phyloP scores from a whole-genome alignment of 371 early-diverging fungal genomes.

The Mortierella sp. region DNA sequence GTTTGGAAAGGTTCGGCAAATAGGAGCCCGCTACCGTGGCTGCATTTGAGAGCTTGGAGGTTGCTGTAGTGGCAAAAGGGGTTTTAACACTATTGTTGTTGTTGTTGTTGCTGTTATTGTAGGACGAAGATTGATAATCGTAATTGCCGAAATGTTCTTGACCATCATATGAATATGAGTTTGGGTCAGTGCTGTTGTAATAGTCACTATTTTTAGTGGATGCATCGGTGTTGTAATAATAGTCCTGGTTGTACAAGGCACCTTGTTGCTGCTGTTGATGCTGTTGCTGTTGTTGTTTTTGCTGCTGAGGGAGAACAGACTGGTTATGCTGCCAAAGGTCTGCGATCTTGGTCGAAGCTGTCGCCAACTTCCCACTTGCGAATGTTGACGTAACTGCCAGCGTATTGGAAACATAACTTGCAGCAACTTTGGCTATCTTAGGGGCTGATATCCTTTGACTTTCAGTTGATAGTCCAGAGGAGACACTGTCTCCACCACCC shows the following conservation, averaged over 20 bases:
- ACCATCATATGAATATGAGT: conserved; percentile 37
- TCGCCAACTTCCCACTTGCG: conserved; percentile 40
- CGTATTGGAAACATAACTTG: conserved; percentile 43
- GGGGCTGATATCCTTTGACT: conserved; percentile 13
- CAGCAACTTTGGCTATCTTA: conserved; percentile 44
- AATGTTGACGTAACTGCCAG: conserved; percentile 50
- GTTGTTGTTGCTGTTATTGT: conserved; percentile 17
- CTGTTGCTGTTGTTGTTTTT: conserved; percentile 15
- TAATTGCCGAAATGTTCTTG: conserved; percentile 15
- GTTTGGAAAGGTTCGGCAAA: conserved; percentile 42
- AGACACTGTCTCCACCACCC: neutral
- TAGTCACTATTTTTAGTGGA: conserved; percentile 32
- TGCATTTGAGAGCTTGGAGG: conserved; percentile 43
- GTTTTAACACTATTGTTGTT: conserved; percentile 9
- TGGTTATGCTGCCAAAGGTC: conserved; percentile 55
- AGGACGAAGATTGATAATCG: conserved; percentile 36
- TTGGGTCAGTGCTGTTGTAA: neutral
- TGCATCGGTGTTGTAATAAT: conserved; percentile 23
- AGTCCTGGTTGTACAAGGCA: conserved; percentile 18
- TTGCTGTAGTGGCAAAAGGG: conserved; percentile 29
- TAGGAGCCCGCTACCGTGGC: conserved; percentile 46
- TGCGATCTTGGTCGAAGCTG: conserved; percentile 52
- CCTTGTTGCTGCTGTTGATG: conserved; percentile 22
- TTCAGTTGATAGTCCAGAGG: conserved; percentile 5
- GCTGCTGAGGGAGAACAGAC: conserved; percentile 38